phyloP scores from a whole-genome alignment of 1,284 basidiomycete genomes.

The Papiliotrema fonsecae region DNA sequence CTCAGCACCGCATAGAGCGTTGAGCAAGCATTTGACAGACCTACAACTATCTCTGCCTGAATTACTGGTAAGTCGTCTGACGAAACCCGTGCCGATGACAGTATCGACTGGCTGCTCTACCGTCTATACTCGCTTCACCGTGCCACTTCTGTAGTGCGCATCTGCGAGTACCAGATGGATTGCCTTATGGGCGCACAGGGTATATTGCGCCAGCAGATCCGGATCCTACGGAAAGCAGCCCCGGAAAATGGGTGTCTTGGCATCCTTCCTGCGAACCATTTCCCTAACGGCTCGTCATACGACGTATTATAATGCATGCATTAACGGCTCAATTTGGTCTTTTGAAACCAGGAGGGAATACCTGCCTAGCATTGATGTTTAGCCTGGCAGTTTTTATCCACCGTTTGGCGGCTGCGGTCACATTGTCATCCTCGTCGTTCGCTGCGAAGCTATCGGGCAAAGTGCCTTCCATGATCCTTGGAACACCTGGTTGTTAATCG shows the following conservation, averaged over 20 bases:
- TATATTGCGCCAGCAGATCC: not conserved
- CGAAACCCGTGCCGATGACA: slow-evolving; percentile 2
- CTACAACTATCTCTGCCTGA: slow-evolving; percentile 11
- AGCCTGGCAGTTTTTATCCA: slow-evolving; percentile 53
- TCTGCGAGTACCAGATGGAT: slow-evolving; percentile 13
- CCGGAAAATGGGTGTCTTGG: slow-evolving; percentile 18
- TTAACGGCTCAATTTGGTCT: too few relatives aligned
- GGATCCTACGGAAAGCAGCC: not conserved
- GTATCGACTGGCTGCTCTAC: slow-evolving; percentile 10
- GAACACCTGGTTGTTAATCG: slow-evolving; percentile 77
- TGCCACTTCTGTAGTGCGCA: slow-evolving; percentile 11
- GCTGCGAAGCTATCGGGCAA: slow-evolving; percentile 61
- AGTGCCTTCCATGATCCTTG: slow-evolving; percentile 73
- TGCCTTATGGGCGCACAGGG: slow-evolving; percentile 9
- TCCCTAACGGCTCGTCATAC: not conserved
- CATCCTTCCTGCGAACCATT: slow-evolving; percentile 14
- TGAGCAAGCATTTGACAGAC: slow-evolving; percentile 11
- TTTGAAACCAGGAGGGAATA: slow-evolving; percentile 47
- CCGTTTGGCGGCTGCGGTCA: slow-evolving; percentile 55
- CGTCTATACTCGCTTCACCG: slow-evolving; percentile 4
- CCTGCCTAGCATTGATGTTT: slow-evolving; percentile 86
- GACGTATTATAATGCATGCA: too few relatives aligned
- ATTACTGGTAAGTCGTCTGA: slow-evolving; percentile 10
- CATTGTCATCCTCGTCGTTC: slow-evolving; percentile 21
- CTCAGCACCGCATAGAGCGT: slow-evolving; percentile 1